Evolutionary conservation across 192 early-diverging fungal genomes (phyloP), one percentile per base, ranked within the genome.

Genomic region (Coemansia sp.): DNA sequence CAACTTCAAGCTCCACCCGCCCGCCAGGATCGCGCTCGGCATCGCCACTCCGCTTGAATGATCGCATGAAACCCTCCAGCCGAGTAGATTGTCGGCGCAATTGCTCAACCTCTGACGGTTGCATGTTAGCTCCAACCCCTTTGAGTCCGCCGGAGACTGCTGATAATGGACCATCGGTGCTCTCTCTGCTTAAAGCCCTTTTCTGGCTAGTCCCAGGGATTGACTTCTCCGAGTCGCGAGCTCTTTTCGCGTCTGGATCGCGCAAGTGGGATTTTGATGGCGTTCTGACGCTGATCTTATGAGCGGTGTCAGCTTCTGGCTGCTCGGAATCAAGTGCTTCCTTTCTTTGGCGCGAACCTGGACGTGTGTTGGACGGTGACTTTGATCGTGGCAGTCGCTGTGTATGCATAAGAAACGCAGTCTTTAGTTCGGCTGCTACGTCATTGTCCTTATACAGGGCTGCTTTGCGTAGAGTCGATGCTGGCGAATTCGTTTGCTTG

Each of bases 11-110:
- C 65, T 64, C 68, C 28, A 53, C 20, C 45, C 60, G 58, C 25
- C 77, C 68, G 18, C 69, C 68, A 1, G 66, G 35, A 28, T 48
- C 58, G 35, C 68, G 65, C 68, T 68, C 77, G 1, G 68, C 68
- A 61, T 80, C 78, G 45, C 78, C 78, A 31, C 66, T 61, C 48
- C 71, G 72, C 66, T 81, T 81, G 60, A 69, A 69, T 33, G 52
- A 62, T 26, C 78, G 72, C 72, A 75, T 81, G 23, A 61, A 63
- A 2, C 31, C 40, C 30, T 64, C 61, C 7, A 81, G 78, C 18
- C 69, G 58, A 30, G 28, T 28, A 7, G 72, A 74, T 15, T 63
- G 72, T 37, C 63, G 68, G 62, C 66, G 61, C 46, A 81, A 28
- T 25, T 59, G 46, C 30, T 74, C 72, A 21, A 71, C 45, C 58